Conservation (phyloP, 176 grass and related monocot species). For the Oryza nivara region DNA sequence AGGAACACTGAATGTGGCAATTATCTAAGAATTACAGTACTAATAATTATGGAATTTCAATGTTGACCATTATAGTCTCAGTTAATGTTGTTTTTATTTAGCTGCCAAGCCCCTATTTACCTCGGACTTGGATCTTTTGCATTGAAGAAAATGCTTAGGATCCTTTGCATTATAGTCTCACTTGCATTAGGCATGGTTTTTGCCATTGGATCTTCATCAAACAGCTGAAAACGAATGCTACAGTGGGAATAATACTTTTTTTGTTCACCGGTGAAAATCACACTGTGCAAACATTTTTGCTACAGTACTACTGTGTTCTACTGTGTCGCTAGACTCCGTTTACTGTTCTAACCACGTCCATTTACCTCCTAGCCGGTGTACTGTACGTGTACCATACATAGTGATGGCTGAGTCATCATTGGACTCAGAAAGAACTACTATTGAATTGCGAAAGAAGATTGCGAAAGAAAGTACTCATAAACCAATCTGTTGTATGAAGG, state of each 20-base stretch:
- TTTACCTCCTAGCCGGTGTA: background rate
- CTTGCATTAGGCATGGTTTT: too few relatives aligned
- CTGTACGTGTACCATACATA: background rate
- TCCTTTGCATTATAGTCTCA: too few relatives aligned
- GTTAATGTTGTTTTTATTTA: background rate
- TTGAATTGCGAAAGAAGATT: background rate
- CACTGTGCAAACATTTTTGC: too few relatives aligned
- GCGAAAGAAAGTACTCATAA: slow-evolving; percentile 8
- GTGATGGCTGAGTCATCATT: background rate
- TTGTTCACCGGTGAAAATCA: too few relatives aligned
- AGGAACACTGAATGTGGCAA: background rate
- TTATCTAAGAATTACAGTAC: background rate
- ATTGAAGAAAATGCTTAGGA: too few relatives aligned
- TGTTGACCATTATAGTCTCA: background rate
- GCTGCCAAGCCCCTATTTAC: background rate
- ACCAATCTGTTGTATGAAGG: slow-evolving; percentile 41
- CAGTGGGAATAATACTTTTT: too few relatives aligned
- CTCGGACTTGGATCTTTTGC: background rate
- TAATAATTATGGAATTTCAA: background rate
- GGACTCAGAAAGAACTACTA: background rate
- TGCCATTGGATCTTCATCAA: too few relatives aligned
- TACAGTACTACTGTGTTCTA: too few relatives aligned
- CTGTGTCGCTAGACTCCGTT: too few relatives aligned
- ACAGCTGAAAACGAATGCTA: too few relatives aligned
- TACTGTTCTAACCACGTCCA: too few relatives aligned